Evolutionary conservation across 31 red algal genomes (phyloP).

Genomic region (Asparagopsis taxiformis): DNA sequence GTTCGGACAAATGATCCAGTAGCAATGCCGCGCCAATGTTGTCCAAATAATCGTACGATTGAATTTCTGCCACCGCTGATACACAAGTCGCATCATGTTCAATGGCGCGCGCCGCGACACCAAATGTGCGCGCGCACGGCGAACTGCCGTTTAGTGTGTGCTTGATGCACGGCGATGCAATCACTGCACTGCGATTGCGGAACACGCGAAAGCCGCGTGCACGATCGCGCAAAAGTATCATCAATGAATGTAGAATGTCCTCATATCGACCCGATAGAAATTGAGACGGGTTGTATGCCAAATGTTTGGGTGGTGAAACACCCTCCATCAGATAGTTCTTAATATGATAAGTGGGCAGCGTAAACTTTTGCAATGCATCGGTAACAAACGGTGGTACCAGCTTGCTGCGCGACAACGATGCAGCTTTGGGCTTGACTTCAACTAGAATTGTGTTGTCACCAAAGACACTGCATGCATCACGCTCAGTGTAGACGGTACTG

Average conservation of each 20-base stretch:
- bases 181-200: too few species aligned
- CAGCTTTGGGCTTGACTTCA: conserved; percentile 61
- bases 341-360: conserved; percentile 44
- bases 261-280: too few species aligned
- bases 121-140: too few species aligned
- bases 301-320: background rate
- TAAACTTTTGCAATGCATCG: conserved; percentile 32
- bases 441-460: conserved; percentile 35
- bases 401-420: conserved; percentile 25
- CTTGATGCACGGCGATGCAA: too few species aligned
- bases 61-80: conserved; percentile 19
- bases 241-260: too few species aligned
- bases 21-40: conserved; percentile 40
- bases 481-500: conserved; percentile 5
- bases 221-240: too few species aligned
- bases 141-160: too few species aligned
- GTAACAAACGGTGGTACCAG: conserved; percentile 43
- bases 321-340: conserved; percentile 42
- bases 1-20: conserved; percentile 23
- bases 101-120: too few species aligned
- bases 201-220: too few species aligned
- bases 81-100: background rate
- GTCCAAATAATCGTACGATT: conserved; percentile 35
- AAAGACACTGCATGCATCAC: conserved; percentile 35
- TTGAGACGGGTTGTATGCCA: conserved; percentile 35